Evolutionary conservation across 352 stramenopile genomes (phyloP).

Genomic region (Elongisporangium prolatum): DNA sequence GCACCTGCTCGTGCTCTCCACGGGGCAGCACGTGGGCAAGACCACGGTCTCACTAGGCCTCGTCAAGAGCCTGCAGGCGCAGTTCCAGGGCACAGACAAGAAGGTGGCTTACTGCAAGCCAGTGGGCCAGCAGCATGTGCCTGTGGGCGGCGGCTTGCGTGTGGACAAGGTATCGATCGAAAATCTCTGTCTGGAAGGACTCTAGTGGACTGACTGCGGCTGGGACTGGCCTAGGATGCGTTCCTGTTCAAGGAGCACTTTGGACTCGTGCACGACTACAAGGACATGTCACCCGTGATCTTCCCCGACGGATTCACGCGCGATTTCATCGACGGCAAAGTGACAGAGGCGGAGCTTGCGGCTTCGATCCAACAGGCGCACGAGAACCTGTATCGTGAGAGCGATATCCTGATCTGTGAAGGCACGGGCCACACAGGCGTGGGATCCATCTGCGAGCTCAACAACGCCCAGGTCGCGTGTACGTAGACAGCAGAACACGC

Average conservation of each 20-base stretch:
- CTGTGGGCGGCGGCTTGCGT: conserved; percentile 72
- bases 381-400: conserved; percentile 70
- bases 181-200: too few species aligned
- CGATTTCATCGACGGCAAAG: conserved; percentile 95
- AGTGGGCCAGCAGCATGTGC: conserved; percentile 93
- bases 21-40: conserved; percentile 97
- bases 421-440: conserved; percentile 92
- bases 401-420: conserved; percentile 94
- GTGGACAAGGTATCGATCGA: conserved; percentile 68
- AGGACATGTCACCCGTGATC: conserved; percentile 97
- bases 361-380: conserved; percentile 80
- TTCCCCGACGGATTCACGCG: conserved; percentile 96
- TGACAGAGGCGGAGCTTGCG: conserved; percentile 79
- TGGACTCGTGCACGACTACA: conserved; percentile 93
- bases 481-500: conserved; percentile 5
- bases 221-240: conserved; percentile 69
- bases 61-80: conserved; percentile 91
- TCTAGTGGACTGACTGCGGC: conserved; percentile 9
- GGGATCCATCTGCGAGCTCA: conserved; percentile 88
- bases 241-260: conserved; percentile 97
- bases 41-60: conserved; percentile 94
- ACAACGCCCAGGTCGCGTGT: conserved; percentile 88
- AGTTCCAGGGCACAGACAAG: conserved; percentile 66
- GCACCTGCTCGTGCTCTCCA: conserved; percentile 85
- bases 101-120: conserved; percentile 94